Evolutionary conservation across 1,284 basidiomycete genomes (phyloP), one percentile per base, ranked within the genome.

Genomic region (Sparassis latifolia): DNA sequence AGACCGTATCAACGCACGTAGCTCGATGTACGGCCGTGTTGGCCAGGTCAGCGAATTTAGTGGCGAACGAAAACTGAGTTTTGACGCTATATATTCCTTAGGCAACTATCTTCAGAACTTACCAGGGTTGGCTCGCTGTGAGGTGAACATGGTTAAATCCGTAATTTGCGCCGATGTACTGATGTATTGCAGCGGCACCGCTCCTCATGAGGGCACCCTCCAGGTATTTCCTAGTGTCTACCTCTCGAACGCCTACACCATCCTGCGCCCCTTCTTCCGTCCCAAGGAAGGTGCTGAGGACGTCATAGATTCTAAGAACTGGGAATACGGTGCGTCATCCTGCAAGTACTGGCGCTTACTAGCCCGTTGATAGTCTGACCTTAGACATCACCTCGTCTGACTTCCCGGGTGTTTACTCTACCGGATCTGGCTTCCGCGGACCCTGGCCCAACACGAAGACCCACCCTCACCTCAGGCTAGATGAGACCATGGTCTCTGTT

Each of bases 181-280:
- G 42, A 30, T 38, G 32, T 33, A 33, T 33, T 47, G 41, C 31
- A 85, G 82, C 57, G 78, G 84, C 59, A 92, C 84, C 0, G 83
- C 74, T 0, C 87, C 89, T 0, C 76, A 72, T 1, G 78, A 94
- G 62, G 90, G 92, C 10, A 94, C 91, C 0, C 71, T 94, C 2
- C 75, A 72, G 57, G 85, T 93, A 10, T 91, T 89, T 67, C 90
- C 92, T 0, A 76, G 86, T 57, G 72, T 95, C 6, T 60, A 76
- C 5, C 72, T 92, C 28, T 82, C 85, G 7, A 89, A 89, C 47
- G 82, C 89, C 0, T 94, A 94, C 66, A 79, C 79, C 52, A 85
- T 93, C 29, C 74, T 96, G 2, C 79, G 91, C 1, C 92, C 92
- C 0, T 90, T 96, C 73, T 93, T 95, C 77, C 74, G 70, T 28